phyloP scores from a whole-genome alignment of 768 basidiomycete species.

The Cytidiella melzeri region DNA sequence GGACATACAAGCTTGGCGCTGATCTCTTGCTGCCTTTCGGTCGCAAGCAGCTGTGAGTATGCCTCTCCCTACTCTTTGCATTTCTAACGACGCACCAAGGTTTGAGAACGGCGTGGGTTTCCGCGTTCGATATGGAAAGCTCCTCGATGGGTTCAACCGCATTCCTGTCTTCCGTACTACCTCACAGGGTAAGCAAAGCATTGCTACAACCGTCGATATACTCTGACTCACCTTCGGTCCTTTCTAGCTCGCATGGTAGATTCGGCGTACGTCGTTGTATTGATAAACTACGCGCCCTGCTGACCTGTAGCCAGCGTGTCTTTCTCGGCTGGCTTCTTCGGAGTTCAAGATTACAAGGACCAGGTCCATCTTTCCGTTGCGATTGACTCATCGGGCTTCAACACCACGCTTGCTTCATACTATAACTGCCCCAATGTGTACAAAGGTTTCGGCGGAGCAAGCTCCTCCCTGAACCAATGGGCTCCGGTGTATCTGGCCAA shows the following conservation, averaged over 20 bases:
- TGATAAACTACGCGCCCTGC: not conserved
- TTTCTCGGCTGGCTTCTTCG: slow-evolving; percentile 47
- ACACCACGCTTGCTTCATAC: slow-evolving; percentile 78
- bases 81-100: slow-evolving; percentile 8
- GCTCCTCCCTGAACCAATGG: slow-evolving; percentile 59
- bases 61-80: not conserved
- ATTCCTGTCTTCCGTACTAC: slow-evolving; percentile 48
- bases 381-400: slow-evolving; percentile 34
- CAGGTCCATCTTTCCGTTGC: slow-evolving; percentile 39
- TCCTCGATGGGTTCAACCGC: slow-evolving; percentile 29
- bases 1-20: slow-evolving; percentile 87
- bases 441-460: slow-evolving; percentile 42
- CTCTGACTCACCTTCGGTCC: not conserved
- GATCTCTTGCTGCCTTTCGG: slow-evolving; percentile 90
- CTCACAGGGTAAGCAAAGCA: slow-evolving; percentile 31
- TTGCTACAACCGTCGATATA: too few species aligned
- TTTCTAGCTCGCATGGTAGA: slow-evolving; percentile 41
- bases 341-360: slow-evolving; percentile 31
- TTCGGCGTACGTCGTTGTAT: slow-evolving; percentile 27
- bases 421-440: slow-evolving; percentile 41
- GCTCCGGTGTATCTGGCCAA: slow-evolving; percentile 60
- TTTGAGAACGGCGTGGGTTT: slow-evolving; percentile 36
- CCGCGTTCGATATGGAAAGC: slow-evolving; percentile 36
- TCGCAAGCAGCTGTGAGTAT: slow-evolving; percentile 68
- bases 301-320: slow-evolving; percentile 21